Percentiles rank a stretch among this genome's conserved stretches.
phyloP scores from a whole-genome alignment of 2,329 filamentous ascomycete genomes.

The Hypomyces rosellus region DNA sequence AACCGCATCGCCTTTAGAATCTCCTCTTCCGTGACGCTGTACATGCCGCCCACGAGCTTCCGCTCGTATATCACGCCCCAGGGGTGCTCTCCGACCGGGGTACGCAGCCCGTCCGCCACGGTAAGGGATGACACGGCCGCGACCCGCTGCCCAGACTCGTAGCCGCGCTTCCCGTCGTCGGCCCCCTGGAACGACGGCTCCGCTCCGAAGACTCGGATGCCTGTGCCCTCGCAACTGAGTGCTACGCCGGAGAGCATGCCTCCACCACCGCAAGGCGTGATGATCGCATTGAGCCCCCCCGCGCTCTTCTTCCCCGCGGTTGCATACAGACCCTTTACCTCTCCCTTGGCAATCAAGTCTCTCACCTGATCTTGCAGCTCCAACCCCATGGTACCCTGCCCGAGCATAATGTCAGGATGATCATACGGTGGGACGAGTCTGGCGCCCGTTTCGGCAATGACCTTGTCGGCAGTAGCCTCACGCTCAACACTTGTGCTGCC shows the following conservation, averaged over 20 bases:
- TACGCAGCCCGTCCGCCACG: conserved; percentile 82
- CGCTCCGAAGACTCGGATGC: conserved; percentile 74
- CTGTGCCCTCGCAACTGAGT: conserved; percentile 64
- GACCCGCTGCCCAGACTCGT: conserved; percentile 59
- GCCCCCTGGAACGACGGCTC: conserved; percentile 79
- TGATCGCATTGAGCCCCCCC: conserved; percentile 56
- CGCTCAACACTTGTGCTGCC: conserved; percentile 76
- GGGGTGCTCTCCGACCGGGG: conserved; percentile 68
- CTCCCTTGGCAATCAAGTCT: conserved; percentile 38
- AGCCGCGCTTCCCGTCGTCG: conserved; percentile 72
- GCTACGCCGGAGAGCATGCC: conserved; percentile 82
- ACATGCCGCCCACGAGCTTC: conserved; percentile 63
- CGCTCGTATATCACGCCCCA: conserved; percentile 72
- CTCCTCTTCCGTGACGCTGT: conserved; percentile 72
- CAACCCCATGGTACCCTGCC: conserved; percentile 83
- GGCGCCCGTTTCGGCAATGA: conserved; percentile 67
- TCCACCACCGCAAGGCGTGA: conserved; percentile 81
- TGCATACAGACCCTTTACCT: conserved; percentile 5
- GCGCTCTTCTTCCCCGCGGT: conserved; percentile 9
- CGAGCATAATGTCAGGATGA: conserved; percentile 84
- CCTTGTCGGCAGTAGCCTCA: conserved; percentile 65
- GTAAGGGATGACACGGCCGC: conserved; percentile 67
- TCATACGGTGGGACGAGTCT: conserved; percentile 85
- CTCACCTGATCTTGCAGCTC: conserved; percentile 73
- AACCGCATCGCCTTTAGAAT: conserved; percentile 71